Base-by-base conservation (phyloP, 371 early-diverging fungal genomes). In the Globomyces sp. region DNA sequence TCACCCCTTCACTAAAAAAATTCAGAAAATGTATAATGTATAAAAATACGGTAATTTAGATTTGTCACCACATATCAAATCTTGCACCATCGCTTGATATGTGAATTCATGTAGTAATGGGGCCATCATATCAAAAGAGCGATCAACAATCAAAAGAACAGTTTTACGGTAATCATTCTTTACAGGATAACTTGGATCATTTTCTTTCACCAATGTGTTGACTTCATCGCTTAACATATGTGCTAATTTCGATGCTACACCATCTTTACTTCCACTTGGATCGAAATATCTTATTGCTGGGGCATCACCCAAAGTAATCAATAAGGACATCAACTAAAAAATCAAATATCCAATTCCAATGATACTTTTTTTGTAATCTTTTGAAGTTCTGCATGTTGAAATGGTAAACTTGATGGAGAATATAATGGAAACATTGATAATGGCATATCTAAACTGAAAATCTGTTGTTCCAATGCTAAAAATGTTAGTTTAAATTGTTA, bases 51-150 rank as follows among this genome's bases (percentile, higher is more conserved):
- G 46, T 2, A 37, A 13, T 49, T 50, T 41, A 1, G 49, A 46
- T 9, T 45, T 42, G 24, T 63, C 63, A 37, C 63, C 63, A 42
- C 63, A 43, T 10, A 63, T 63, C 61, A 99, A 75, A 75, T 99
- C 99, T 62, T 92, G 87, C 50, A 92, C 88, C 97, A 98, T 97
- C 2, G 98, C 97, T 77, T 99, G 96, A 69, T 98, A 98, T 0
- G 99, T 97, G 63, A 99, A 98, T 77, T 99, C 99, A 78, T 98
- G 98, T 45, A 97, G 75, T 11, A 98, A 77, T 1, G 99, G 96
- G 5, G 95, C 86, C 68, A 86, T 83, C 49, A 92, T 83, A 77
- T 99, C 99, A 58, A 96, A 85, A 1, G 92, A 88, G 64, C 99
- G 89, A 74, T 99, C 99, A 37, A 92, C 70, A 58, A 99, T 83